phyloP scores from a whole-genome alignment of 805 yeast genomes.

The Lachancea quebecensis region DNA sequence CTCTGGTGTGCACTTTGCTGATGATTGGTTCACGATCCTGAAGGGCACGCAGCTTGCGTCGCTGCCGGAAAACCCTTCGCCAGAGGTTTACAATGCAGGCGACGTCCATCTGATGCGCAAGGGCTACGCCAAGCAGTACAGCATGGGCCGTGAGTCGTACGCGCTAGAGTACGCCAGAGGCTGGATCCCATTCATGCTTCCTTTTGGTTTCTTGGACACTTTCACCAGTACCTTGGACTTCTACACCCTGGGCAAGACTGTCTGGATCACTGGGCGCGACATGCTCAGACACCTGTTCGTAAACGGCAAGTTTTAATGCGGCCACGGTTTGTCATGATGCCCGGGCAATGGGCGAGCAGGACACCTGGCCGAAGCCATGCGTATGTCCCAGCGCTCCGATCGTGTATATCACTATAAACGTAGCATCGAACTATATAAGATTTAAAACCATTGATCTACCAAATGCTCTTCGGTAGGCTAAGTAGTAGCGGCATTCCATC shows the following conservation, averaged over 20 bases:
- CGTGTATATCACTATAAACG: background rate
- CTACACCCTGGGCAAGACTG: conserved; percentile 60
- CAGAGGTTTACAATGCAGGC: conserved; percentile 80
- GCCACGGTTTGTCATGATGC: background rate
- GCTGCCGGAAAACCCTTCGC: conserved; percentile 49
- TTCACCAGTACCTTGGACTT: conserved; percentile 75
- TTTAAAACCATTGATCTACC: background rate
- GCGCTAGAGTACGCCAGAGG: conserved; percentile 97
- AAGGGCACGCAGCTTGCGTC: conserved; percentile 75
- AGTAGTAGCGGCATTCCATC: too few species aligned
- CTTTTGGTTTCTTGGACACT: conserved; percentile 85
- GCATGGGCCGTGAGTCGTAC: conserved; percentile 74
- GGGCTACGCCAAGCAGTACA: conserved; percentile 76
- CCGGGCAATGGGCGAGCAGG: background rate
- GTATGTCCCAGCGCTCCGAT: background rate
- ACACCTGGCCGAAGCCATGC: background rate
- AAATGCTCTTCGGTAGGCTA: background rate
- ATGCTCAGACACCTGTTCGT: conserved; percentile 60
- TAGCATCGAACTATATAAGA: background rate
- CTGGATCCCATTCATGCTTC: conserved; percentile 97
- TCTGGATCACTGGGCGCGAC: conserved; percentile 66
- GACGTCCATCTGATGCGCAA: conserved; percentile 71
- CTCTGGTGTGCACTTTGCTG: conserved; percentile 93
- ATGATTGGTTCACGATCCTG: conserved; percentile 90
- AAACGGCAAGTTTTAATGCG: conserved; percentile 56